Base-by-base conservation (phyloP, 768 basidiomycete genomes). In the Hirschioporus abietinus region DNA sequence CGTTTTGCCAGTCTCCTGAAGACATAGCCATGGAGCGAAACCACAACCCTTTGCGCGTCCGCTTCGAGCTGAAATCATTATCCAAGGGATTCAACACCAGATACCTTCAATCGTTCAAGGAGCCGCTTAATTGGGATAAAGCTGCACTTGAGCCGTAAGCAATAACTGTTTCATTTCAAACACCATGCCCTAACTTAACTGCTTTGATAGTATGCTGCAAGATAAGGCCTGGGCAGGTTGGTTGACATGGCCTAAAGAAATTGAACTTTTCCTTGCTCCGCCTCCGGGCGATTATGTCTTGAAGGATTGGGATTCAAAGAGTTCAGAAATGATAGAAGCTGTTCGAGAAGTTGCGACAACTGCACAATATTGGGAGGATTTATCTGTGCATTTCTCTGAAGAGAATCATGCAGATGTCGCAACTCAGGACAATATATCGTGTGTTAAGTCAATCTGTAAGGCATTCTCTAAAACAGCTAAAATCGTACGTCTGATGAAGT, bases 381-480 rank as follows among this genome's bases (percentile, higher is more conserved):
- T 93, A 10, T 82, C 89, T 2, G 82, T 77, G 5, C 88, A 89
- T 72, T 93, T 89, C 72, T 83, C 90, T 0, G 88, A 93, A 73
- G 93, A 96, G 76, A 93, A 89, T 67, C 82, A 88, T 42, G 85
- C 90, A 65, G 87, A 84, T 0, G 75, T 77, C 2, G 82, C 91
- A 36, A 79, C 84, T 30, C 85, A 88, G 69, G 90, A 92, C 75
- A 86, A 92, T 71, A 83, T 89, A 9, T 87, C 88, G 20, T 85
- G 80, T 65, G 84, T 91, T 27, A 92, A 92, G 75, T 90, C 89
- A 0, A 88, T 92, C 62, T 91, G 91, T 91, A 70, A 72, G 86
- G 72, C 15, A 18, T 9, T 30, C 64, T 36, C 3, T 61, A 12
- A 15, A 35, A 59, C 25, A 20, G 26, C 27, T 30, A 18, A 24